Percentiles rank a stretch among this genome's conserved stretches.
Evolutionary conservation across 208 protist species (phyloP).

Genomic region (Leishmania turanica): DNA sequence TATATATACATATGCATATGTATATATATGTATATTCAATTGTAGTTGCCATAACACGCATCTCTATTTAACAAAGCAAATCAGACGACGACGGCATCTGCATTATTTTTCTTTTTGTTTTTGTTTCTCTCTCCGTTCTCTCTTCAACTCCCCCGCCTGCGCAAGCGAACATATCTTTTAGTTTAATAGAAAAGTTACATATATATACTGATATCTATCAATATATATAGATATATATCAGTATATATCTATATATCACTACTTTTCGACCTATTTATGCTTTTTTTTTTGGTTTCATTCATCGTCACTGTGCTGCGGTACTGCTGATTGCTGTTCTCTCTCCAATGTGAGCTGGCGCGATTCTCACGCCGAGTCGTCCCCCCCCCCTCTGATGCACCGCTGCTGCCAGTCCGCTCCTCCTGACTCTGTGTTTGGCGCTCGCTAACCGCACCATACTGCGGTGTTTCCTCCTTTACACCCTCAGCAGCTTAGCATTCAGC

Average conservation of each 20-base stretch:
- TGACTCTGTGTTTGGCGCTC: neutral
- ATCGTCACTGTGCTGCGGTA: neutral
- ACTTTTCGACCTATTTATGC: neutral
- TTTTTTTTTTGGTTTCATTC: neutral
- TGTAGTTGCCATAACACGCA: neutral
- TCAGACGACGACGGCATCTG: neutral
- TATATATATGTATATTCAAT: too few species aligned
- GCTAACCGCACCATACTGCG: neutral
- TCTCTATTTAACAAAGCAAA: neutral
- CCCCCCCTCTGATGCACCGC: neutral
- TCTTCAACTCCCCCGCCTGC: neutral
- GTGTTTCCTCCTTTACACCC: neutral
- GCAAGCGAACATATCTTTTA: neutral
- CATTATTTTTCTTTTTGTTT: neutral
- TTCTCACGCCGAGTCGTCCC: neutral
- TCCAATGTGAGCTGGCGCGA: neutral
- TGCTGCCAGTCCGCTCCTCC: neutral
- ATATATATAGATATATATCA: too few species aligned
- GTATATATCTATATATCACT: too few species aligned
- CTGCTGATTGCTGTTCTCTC: neutral
- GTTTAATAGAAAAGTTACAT: too few species aligned
- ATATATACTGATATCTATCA: too few species aligned
- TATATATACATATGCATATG: too few species aligned
- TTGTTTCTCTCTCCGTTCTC: too few species aligned
- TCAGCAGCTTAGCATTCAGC: neutral